These are phyloP conservation scores for Claviceps cyperi DNA, from an alignment of 2,329 filamentous ascomycete species.

Conservation along the genomic window DNA sequence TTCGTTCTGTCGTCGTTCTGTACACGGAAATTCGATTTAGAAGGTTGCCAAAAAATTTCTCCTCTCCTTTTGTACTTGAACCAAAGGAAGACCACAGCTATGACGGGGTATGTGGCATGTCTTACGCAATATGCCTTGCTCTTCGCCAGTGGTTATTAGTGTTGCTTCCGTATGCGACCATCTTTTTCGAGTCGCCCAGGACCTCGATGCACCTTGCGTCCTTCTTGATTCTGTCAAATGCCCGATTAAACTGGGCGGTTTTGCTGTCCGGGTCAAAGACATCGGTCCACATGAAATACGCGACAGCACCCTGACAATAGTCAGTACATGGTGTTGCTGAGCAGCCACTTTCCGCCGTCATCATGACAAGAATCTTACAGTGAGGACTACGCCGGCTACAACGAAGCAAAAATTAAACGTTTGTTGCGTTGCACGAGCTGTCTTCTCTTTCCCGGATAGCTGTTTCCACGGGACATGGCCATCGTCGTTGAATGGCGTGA, in stretches of 20 bases:
- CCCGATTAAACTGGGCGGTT: conserved; percentile 76
- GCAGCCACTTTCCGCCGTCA: neutral
- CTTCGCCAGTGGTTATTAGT: conserved; percentile 70
- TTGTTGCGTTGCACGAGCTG: conserved; percentile 74
- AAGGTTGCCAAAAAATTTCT: neutral
- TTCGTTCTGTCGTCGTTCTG: conserved; percentile 53
- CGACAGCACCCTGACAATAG: conserved; percentile 50
- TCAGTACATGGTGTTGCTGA: neutral
- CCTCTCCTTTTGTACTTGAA: no score
- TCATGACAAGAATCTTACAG: conserved; percentile 35
- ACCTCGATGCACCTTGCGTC: conserved; percentile 57
- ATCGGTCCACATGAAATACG: conserved; percentile 64
- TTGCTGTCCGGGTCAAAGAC: conserved; percentile 78
- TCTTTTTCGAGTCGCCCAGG: conserved; percentile 60
- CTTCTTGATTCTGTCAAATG: conserved; percentile 62
- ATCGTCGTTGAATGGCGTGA: conserved; percentile 78
- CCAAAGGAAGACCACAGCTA: neutral
- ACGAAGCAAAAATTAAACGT: conserved; percentile 77
- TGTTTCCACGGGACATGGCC: conserved; percentile 70
- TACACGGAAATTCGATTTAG: conserved; percentile 1
- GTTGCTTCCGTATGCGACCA: conserved; percentile 68
- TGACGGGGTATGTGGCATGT: neutral
- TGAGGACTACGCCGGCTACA: conserved; percentile 57
- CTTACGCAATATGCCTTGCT: conserved; percentile 45
- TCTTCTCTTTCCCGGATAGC: conserved; percentile 63